Evolutionary conservation across 495 filamentous ascomycete genomes (phyloP).

Genomic region (Aspergillus ostianus): DNA sequence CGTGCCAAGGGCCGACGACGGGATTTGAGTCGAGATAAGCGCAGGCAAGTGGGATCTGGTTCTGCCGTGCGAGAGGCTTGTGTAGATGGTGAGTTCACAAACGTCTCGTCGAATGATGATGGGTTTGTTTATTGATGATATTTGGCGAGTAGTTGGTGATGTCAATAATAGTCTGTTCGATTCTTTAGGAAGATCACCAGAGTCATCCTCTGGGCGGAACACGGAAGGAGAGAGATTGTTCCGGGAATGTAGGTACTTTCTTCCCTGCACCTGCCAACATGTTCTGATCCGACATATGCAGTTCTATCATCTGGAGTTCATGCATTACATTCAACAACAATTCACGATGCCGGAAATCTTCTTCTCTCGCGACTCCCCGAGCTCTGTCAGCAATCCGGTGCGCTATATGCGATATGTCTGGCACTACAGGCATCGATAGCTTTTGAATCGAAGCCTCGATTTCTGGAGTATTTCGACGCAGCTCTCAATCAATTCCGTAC

Average conservation of each 20-base stretch:
- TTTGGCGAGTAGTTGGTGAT: background rate
- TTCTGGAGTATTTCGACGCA: constrained; percentile 35
- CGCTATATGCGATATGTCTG: constrained; percentile 34
- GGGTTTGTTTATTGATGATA: too few species aligned
- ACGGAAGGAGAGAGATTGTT: constrained; percentile 20
- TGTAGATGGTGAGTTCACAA: too few species aligned
- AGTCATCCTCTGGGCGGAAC: background rate
- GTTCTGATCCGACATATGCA: too few species aligned
- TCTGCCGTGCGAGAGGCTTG: too few species aligned
- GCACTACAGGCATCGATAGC: constrained; percentile 31
- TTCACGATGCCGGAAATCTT: constrained; percentile 20
- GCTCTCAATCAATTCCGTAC: constrained; percentile 30
- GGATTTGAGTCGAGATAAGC: constrained; percentile 28
- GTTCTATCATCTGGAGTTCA: constrained; percentile 34
- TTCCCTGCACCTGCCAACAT: too few species aligned
- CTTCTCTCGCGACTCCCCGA: constrained; percentile 24
- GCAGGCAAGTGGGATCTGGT: too few species aligned
- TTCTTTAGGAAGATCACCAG: background rate
- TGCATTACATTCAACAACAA: constrained; percentile 33
- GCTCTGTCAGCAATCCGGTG: constrained; percentile 29
- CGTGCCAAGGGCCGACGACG: constrained; percentile 30
- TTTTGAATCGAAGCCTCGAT: constrained; percentile 14
- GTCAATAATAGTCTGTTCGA: background rate
- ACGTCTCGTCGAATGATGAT: too few species aligned
- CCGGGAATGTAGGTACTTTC: constrained; percentile 27